These are phyloP conservation scores for Vitis rotundifolia DNA, from an alignment of 164 flowering plant species.

Conservation along the genomic window DNA sequence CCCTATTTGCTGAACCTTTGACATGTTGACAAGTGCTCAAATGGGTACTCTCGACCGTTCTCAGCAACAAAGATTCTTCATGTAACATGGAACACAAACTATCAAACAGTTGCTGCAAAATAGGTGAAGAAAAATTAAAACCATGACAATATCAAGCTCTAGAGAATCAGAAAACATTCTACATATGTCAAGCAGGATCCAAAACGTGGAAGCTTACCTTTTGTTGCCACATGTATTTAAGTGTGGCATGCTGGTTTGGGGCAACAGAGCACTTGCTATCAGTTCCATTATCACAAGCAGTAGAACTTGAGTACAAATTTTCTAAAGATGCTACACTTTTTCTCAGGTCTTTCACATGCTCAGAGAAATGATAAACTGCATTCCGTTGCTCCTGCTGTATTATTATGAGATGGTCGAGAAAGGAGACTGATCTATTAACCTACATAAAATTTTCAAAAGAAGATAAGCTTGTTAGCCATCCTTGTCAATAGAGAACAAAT, in stretches of 20 bases:
- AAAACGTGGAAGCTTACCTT: conserved; percentile 47
- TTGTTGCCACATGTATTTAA: conserved; percentile 83
- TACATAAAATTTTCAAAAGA: conserved; percentile 20
- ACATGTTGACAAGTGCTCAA: conserved; percentile 46
- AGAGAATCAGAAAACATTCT: not conserved
- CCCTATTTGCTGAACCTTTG: conserved; percentile 30
- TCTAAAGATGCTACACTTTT: conserved; percentile 33
- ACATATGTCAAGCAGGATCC: not conserved
- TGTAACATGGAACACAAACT: conserved; percentile 40
- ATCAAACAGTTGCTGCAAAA: conserved; percentile 74
- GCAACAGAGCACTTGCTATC: conserved; percentile 21
- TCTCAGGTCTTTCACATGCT: conserved; percentile 40
- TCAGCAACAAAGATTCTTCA: conserved; percentile 62
- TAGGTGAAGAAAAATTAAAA: not conserved
- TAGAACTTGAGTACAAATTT: conserved; percentile 29
- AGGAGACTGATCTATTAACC: conserved; percentile 57
- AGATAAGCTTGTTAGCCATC: too few relatives aligned
- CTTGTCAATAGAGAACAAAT: too few relatives aligned
- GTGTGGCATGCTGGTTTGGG: conserved; percentile 41
- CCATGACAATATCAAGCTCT: not conserved
- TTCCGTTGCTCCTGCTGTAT: conserved; percentile 76
- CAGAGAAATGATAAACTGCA: conserved; percentile 51
- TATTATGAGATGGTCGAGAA: conserved; percentile 64
- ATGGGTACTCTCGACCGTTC: conserved; percentile 52
- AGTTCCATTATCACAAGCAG: conserved; percentile 15